Evolutionary conservation across 2,329 filamentous ascomycete species (phyloP), one percentile per base, ranked within the genome.

Genomic region (Verticillium isaacii): DNA sequence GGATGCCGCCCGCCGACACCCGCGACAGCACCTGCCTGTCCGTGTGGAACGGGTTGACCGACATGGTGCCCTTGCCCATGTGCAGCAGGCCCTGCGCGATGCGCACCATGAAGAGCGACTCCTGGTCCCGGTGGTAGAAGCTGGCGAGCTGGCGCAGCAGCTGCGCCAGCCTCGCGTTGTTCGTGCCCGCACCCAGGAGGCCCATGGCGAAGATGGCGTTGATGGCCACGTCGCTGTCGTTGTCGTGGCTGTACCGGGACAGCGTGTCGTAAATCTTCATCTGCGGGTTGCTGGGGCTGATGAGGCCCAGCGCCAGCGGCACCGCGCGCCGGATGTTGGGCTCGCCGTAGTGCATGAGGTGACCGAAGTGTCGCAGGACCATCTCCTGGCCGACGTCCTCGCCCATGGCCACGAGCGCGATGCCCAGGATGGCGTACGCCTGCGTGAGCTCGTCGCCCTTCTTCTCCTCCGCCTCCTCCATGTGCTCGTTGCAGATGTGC

Each of bases 221-320:
- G 77, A 99, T 91, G 45, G 95, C 95, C 56, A 99, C 95, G 71
- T 99, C 95, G 65, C 94, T 96, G 78, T 99, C 95, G 68, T 95
- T 99, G 80, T 99, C 95, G 84, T 99, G 95, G 66, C 91, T 96
- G 84, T 99, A 99, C 72, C 95, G 85, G 59, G 95, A 99, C 12
- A 99, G 82, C 0, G 95, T 99, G 75, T 99, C 95, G 80, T 99
- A 99, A 57, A 99, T 91, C 83, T 98, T 99, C 94, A 99, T 99
- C 75, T 99, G 96, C 12, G 95, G 95, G 80, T 99, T 99, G 79
- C 93, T 97, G 14, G 96, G 92, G 78, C 92, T 97, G 72, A 99
- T 89, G 60, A 99, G 85, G 71, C 93, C 96, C 92, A 99, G 96
- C 32, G 95, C 95, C 60, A 99, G 83, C 39, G 95, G 95, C 34